Evolutionary conservation across 1,139 yeast species (phyloP), one percentile per base, ranked within the genome.

Genomic region (Yamadazyma friedrichii): DNA sequence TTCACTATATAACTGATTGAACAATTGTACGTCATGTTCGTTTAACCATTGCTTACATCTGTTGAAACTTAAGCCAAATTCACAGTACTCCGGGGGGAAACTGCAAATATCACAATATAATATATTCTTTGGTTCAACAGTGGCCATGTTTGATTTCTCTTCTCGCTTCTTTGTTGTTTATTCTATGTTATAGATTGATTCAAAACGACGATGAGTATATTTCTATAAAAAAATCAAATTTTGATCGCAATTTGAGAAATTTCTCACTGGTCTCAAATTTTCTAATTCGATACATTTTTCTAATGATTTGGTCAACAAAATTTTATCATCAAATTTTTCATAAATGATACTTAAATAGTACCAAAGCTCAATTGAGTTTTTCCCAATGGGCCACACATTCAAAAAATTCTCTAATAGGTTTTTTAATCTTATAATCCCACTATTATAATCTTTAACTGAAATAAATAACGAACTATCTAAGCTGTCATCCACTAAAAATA

Each of bases 81-180:
- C 98, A 67, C 98, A 91, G 65, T 83, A 91, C 64, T 89, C 98
- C 2, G 93, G 93, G 12, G 97, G 97, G 57, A 80, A 83, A 1
- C 89, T 66, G 62, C 98, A 91, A 9, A 89, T 77, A 5, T 82
- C 93, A 63, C 98, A 91, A 66, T 91, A 89, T 10, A 76, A 55
- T 15, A 82, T 74, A 24, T 65, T 54, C 51, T 64, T 72, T 12
- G 85, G 78, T 35, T 35, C 40, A 20, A 65, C 55, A 51, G 66
- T 70, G 26, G 28, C 12, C 70, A 69, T 25, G 12, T 39, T 39
- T 6, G 8, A 20, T 20, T 20, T 6, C 8, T 8, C 24, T 20
- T 8, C 8, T 20, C 8, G 8, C 24, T 20, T 20, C 8, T 6
- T 6, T 20, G 24, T 20, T 20, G 24, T 20, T 20, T 20, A 13